Base-by-base conservation (phyloP, 1,284 basidiomycete species). In the Apiotrichum siamense region DNA sequence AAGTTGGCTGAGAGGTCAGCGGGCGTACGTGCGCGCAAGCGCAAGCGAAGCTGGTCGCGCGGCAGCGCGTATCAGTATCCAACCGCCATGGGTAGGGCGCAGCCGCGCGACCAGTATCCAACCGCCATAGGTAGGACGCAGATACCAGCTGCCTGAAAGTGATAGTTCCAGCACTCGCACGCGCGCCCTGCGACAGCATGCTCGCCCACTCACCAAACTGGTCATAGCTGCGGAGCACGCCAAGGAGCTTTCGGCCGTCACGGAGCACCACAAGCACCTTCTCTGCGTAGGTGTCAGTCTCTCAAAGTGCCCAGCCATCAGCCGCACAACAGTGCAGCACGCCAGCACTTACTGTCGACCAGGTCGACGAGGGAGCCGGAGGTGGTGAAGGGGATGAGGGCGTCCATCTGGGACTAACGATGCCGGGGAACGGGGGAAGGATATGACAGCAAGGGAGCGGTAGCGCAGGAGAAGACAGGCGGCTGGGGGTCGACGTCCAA, bases 231-330 rank as follows among this genome's bases (percentile, higher is more conserved):
- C 96, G 80, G 62, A 99, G 77, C 29, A 99, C 92, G 29, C 96
- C 96, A 62, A 97, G 87, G 38, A 97, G 80, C 75, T 97, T 98
- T 65, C 92, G 80, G 46, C 96, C 96, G 72, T 99, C 96, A 72
- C 96, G 81, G 54, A 99, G 79, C 62, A 97, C 83, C 47, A 97
- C 93, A 49, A 99, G 81, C 82, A 99, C 94, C 83, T 97, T 98
- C 79, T 97, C 92, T 97, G 75, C 54, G 2, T 7, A 7, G 12
- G 27, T 9, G 9, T 15, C 26, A 6, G 15, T 7, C 35, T 15
- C 18, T 3, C 11, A 73, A n/a, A 6, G 33, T 10, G 7, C 11
- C 11, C 33, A 35, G 33, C 12, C 33, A n/a, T n/a, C 33, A n/a
- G n/a, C n/a, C n/a, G n/a, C n/a, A n/a, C n/a, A n/a, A n/a, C n/a